Evolutionary conservation across 352 stramenopile genomes (phyloP).

Genomic region (Phytophthora citricola): DNA sequence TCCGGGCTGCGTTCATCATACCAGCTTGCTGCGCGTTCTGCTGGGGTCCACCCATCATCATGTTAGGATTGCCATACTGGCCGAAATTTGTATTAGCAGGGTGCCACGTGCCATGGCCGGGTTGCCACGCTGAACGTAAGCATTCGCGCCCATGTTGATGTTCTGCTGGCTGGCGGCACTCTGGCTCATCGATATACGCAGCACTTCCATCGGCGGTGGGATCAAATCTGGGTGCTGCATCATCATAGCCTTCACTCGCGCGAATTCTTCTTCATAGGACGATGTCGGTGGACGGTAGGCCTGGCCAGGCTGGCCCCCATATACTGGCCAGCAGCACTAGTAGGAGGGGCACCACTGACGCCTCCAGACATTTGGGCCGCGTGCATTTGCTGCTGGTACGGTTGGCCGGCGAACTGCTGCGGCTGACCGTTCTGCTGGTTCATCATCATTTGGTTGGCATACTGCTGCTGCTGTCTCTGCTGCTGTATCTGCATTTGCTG

Average conservation of each 20-base stretch:
- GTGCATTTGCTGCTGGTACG: conserved; percentile 66
- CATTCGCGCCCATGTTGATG: conserved; percentile 58
- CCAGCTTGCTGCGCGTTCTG: conserved; percentile 41
- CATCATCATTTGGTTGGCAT: conserved; percentile 82
- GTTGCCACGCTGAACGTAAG: conserved; percentile 75
- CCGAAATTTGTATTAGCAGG: conserved; percentile 50
- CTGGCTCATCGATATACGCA: conserved; percentile 87
- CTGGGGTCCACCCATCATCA: conserved; percentile 59
- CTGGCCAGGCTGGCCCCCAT: conserved; percentile 61
- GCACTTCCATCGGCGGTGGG: conserved; percentile 85
- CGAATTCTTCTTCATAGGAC: conserved; percentile 88
- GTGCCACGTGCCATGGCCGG: conserved; percentile 60
- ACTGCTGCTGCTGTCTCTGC: conserved; percentile 56
- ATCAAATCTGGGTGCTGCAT: conserved; percentile 90
- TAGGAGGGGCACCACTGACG: conserved; percentile 41
- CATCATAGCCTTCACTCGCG: conserved; percentile 90
- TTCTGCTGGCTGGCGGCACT: conserved; percentile 58
- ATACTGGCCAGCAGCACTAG: conserved; percentile 57
- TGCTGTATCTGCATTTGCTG: conserved; percentile 37
- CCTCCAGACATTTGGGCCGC: conserved; percentile 36
- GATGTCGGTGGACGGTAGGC: conserved; percentile 66
- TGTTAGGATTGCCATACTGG: conserved; percentile 72
- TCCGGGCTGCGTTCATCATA: conserved; percentile 51
- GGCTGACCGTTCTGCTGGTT: conserved; percentile 54
- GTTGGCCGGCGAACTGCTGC: conserved; percentile 49